phyloP scores from a whole-genome alignment of 2,329 filamentous ascomycete genomes.

The Fusarium denticulatum region DNA sequence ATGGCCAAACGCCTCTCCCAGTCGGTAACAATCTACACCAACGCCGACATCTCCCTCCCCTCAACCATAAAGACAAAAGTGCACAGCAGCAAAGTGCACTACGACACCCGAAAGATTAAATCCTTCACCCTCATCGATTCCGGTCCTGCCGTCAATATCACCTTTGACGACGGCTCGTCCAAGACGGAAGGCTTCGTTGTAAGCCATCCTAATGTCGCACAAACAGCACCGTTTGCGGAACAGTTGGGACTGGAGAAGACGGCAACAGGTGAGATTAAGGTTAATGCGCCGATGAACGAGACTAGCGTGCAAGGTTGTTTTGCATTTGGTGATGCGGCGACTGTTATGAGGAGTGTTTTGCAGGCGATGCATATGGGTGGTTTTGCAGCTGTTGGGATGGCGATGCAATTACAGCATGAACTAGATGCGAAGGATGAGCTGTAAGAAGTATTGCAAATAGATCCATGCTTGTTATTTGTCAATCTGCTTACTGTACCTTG shows the following conservation, averaged over 20 bases:
- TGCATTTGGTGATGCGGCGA: conserved; percentile 61
- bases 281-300: conserved; percentile 56
- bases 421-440: conserved; percentile 43
- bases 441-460: conserved; percentile 2
- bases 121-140: conserved; percentile 43
- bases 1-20: conserved; percentile 57
- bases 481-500: not conserved
- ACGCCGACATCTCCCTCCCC: conserved; percentile 52
- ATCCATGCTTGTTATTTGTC: not conserved
- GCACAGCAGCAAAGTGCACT: conserved; percentile 47
- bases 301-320: conserved; percentile 63
- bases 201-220: conserved; percentile 50
- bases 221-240: conserved; percentile 53
- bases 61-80: conserved; percentile 42
- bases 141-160: conserved; percentile 47
- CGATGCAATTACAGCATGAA: conserved; percentile 41
- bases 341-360: conserved; percentile 44
- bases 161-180: conserved; percentile 52
- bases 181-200: conserved; percentile 54
- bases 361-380: conserved; percentile 45
- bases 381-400: conserved; percentile 43
- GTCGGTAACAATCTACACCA: conserved; percentile 61
- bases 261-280: conserved; percentile 55
- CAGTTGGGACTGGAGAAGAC: conserved; percentile 57
- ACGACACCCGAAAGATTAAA: conserved; percentile 50